These are phyloP conservation scores for Phytopythium ostracodes DNA, from an alignment of 352 stramenopile genomes.

Conservation along the genomic window DNA sequence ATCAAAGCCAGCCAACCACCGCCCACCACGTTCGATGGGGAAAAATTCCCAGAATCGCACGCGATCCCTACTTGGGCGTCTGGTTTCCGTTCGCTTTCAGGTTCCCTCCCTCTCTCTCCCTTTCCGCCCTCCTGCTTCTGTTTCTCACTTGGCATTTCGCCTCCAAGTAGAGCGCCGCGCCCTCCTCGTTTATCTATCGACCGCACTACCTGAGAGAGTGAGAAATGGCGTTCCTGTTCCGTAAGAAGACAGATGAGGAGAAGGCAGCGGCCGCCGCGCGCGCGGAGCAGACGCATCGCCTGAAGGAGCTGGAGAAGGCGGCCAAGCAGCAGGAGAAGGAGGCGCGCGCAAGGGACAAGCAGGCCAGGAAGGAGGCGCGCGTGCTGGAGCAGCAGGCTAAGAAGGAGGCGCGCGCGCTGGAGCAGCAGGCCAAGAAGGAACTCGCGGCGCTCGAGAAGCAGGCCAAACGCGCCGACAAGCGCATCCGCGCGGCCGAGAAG, in stretches of 20 bases:
- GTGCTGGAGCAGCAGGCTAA: slow-evolving; percentile 13
- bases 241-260: slow-evolving; percentile 19
- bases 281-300: slow-evolving; percentile 4
- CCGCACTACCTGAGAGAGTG: background rate
- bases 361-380: background rate
- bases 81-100: background rate
- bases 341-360: slow-evolving; percentile 20
- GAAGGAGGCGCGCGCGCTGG: slow-evolving; percentile 14
- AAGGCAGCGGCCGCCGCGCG: slow-evolving; percentile 14
- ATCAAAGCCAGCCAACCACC: background rate
- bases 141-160: slow-evolving; percentile 25
- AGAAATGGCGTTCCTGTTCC: slow-evolving; percentile 27
- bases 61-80: background rate
- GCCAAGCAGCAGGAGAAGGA: slow-evolving; percentile 21
- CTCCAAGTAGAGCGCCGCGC: background rate
- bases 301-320: slow-evolving; percentile 23
- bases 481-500: too few relatives aligned
- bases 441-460: slow-evolving; percentile 8
- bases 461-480: slow-evolving; percentile 15
- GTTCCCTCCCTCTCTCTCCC: background rate
- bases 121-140: background rate
- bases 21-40: background rate
- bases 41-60: background rate
- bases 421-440: slow-evolving; percentile 15
- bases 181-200: background rate